Base-by-base conservation (phyloP, 768 basidiomycete species). In the Mycena amicta region DNA sequence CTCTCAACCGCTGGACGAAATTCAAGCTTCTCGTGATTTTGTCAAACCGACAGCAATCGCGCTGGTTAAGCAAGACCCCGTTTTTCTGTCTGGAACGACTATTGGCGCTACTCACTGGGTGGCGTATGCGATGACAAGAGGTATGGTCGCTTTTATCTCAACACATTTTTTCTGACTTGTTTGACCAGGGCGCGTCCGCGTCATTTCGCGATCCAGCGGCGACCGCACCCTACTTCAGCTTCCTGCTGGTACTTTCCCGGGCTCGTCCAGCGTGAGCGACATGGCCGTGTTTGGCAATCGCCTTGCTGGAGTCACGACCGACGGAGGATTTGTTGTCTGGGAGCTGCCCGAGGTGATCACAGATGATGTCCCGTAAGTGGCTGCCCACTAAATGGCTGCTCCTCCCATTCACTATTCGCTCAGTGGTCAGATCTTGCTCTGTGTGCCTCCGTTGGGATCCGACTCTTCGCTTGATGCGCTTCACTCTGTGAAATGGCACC, bases 91-190 rank as follows among this genome's bases (percentile, higher is more conserved):
- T 45, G 92, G 92, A 16, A 88, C 89, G 13, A 94, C 92, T 29
- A 93, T 94, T 54, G 92, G 92, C 11, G 92, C 92, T 15, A 93
- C 92, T 4, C 89, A 92, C 68, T 94, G 92, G 90, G 92, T 94
- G 57, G 92, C 92, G 16, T 93, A 94, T 67, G 92, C 92, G 25
- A 94, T 94, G 92, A 93, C 89, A 4, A 85, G 88, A 76, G 90
- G 89, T 85, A 60, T 11, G 68, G 60, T 20, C 37, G 40, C 15
- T 39, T 50, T 37, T 26, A 25, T 5, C 31, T 23, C 33, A 20
- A 20, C 50, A 27, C 50, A 43, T 58, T 29, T 52, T 30, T 51
- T 56, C 49, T 60, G 2, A 62, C 29, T 27, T 20, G 51, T 26
- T 28, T 29, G 29, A 39, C 13, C 59, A 86, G 88, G 89, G 58